Conservation (phyloP, 805 yeast genomes). For the Metschnikowia borealis region DNA sequence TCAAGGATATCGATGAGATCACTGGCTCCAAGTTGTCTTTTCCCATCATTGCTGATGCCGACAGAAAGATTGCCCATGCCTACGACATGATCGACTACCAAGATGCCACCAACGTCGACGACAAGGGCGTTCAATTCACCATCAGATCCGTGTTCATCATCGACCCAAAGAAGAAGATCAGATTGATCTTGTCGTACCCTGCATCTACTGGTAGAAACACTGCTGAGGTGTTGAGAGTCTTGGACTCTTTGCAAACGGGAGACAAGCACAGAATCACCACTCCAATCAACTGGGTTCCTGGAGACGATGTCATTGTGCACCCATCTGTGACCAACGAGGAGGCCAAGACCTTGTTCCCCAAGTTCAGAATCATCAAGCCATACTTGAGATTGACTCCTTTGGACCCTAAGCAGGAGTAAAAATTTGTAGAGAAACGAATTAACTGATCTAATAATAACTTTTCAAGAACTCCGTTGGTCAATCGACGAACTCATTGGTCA, state of each 20-base stretch:
- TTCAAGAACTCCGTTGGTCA: no score
- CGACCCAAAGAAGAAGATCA: constrained; percentile 85
- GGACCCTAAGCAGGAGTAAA: constrained; percentile 25
- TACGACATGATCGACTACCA: constrained; percentile 88
- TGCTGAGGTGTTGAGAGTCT: constrained; percentile 83
- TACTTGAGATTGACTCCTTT: constrained; percentile 69
- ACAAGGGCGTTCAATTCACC: constrained; percentile 72
- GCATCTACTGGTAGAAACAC: constrained; percentile 95
- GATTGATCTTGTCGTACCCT: constrained; percentile 84
- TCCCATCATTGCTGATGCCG: constrained; percentile 88
- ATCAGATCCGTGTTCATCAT: constrained; percentile 90
- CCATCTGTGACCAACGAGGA: constrained; percentile 74
- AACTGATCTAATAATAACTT: no score
- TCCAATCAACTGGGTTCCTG: constrained; percentile 87
- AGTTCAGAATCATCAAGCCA: constrained; percentile 82
- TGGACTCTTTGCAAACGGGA: constrained; percentile 82
- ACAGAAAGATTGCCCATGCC: constrained; percentile 77
- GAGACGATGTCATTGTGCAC: constrained; percentile 90
- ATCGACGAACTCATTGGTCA: no score
- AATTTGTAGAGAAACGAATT: no score
- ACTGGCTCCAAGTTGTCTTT: constrained; percentile 72
- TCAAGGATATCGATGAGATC: constrained; percentile 85
- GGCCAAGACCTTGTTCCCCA: constrained; percentile 74
- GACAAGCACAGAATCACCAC: constrained; percentile 83
- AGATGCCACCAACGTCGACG: constrained; percentile 68